Evolutionary conservation across 177 flowering plant genomes (phyloP), one percentile per base, ranked within the genome.

Genomic region (Vitis hybrid): DNA sequence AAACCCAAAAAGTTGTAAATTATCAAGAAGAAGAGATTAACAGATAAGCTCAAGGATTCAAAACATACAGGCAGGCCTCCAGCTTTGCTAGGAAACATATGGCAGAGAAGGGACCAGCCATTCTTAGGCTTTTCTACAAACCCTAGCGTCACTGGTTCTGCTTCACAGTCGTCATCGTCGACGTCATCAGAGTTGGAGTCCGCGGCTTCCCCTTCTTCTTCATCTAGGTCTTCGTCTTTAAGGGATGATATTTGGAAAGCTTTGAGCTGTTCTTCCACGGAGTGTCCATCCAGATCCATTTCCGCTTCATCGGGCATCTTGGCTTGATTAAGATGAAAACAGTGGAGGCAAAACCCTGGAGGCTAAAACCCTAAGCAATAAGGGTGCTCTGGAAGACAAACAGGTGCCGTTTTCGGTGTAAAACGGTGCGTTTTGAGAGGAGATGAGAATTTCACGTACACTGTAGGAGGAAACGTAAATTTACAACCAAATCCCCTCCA

Each of bases 81-180:
- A 73, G 97, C 97, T 76, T 90, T 93, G 87, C 94, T 85, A 8
- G 97, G 98, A 72, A 95, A 93, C 0, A 81, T 60, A 2, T 93
- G 96, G 18, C 92, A 92, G 3, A 81, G 83, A 78, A 93, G 88
- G 3, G 86, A 83, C 80, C 80, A 77, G 0, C 56, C 66, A 60
- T 77, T 68, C 67, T 85, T 79, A 1, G 92, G 92, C 77, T 86
- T 87, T 62, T 91, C 89, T 0, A 85, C 77, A 65, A 91, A 90
- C 12, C 99, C 97, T 19, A 94, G 75, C 3, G 73, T 75, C 18
- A 89, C 87, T 45, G 81, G 74, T 30, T 76, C 84, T 32, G 61
- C 68, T 5, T 72, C 88, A n/a, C 87, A 89, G 10, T 83, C 89
- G 0, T 87, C 89, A 0, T 88, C 93, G 0, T 87, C 90, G 0